Percentiles rank a stretch among this genome's conserved stretches.
Evolutionary conservation across 78 protist genomes (phyloP).

Genomic region (Ministeria vibrans): DNA sequence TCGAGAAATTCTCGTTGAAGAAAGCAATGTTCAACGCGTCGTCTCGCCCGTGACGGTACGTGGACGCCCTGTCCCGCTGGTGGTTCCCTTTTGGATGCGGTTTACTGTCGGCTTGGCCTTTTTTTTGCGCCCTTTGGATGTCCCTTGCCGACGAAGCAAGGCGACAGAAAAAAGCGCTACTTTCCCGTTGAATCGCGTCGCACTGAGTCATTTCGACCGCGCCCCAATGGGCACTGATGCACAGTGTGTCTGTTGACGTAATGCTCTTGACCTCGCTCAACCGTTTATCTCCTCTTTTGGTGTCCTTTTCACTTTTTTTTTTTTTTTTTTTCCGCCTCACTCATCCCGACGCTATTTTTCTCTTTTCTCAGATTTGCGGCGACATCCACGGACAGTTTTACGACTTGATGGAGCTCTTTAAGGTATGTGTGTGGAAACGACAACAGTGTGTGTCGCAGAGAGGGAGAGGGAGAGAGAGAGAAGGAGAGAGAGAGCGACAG

Average conservation of each 20-base stretch:
- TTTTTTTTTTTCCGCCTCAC: background rate
- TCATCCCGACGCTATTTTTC: background rate
- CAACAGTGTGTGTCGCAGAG: background rate
- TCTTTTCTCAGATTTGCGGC: background rate
- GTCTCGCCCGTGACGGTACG: conserved; percentile 94
- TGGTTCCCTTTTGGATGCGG: too few relatives aligned
- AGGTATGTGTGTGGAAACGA: background rate
- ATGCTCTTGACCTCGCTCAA: too few relatives aligned
- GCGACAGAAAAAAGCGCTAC: too few relatives aligned
- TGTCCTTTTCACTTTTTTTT: background rate
- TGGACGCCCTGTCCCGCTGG: too few relatives aligned
- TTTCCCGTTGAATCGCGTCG: too few relatives aligned
- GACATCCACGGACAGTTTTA: conserved; percentile 12
- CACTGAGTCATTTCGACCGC: too few relatives aligned
- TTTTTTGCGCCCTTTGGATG: too few relatives aligned
- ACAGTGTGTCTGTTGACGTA: too few relatives aligned
- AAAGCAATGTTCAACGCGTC: conserved; percentile 93
- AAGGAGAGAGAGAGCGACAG: background rate
- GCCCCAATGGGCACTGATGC: too few relatives aligned
- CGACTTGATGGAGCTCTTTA: too few relatives aligned
- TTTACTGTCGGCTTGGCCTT: background rate
- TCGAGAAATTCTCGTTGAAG: conserved; percentile 93
- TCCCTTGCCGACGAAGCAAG: too few relatives aligned
- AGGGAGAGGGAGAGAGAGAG: background rate
- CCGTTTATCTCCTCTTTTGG: too few relatives aligned